phyloP scores from a whole-genome alignment of 2,329 filamentous ascomycete genomes.

The Lachnellula arida region DNA sequence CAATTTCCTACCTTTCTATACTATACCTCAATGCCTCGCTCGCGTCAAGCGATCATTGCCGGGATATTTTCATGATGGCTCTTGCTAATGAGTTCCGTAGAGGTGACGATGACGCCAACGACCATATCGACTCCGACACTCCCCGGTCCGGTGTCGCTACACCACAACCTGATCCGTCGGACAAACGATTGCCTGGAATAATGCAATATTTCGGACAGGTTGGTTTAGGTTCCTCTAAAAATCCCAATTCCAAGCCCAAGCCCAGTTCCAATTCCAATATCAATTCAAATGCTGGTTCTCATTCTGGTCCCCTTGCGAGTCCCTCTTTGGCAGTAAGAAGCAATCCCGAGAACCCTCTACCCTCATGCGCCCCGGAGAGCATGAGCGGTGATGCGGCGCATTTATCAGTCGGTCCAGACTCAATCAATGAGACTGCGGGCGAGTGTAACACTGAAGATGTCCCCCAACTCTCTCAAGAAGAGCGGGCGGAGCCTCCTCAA shows the following conservation, averaged over 20 bases:
- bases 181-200: slow-evolving; percentile 94
- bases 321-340: slow-evolving; percentile 26
- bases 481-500: slow-evolving; percentile 21
- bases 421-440: slow-evolving; percentile 22
- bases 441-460: slow-evolving; percentile 19
- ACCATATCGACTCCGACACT: slow-evolving; percentile 78
- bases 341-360: slow-evolving; percentile 17
- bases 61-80: slow-evolving; percentile 15
- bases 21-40: slow-evolving; percentile 3
- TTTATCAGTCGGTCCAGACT: slow-evolving; percentile 25
- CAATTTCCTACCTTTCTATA: neutral
- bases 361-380: slow-evolving; percentile 19
- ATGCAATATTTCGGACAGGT: slow-evolving; percentile 98
- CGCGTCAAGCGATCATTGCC: neutral
- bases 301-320: slow-evolving; percentile 17
- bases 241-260: slow-evolving; percentile 2
- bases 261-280: neutral
- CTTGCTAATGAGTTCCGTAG: slow-evolving; percentile 26
- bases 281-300: slow-evolving; percentile 19
- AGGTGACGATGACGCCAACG: slow-evolving; percentile 63
- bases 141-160: slow-evolving; percentile 90
- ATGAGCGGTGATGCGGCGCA: slow-evolving; percentile 19
- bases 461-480: slow-evolving; percentile 20
- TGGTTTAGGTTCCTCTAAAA: slow-evolving; percentile 73
- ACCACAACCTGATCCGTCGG: slow-evolving; percentile 85